Evolutionary conservation across 257 asterid species (phyloP), one percentile per base, ranked within the genome.

Genomic region (Solanum peruvianum): DNA sequence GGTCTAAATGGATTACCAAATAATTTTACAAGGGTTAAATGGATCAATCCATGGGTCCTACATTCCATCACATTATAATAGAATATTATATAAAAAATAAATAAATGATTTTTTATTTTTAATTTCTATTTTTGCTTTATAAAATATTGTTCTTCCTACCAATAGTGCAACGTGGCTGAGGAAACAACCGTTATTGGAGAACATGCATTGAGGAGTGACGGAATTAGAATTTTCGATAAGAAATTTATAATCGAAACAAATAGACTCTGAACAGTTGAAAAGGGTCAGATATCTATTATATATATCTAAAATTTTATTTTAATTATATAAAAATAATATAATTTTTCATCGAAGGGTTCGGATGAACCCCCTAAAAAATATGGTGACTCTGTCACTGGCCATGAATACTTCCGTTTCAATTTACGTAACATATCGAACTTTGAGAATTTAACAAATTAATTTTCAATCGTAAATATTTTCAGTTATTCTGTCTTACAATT

Each of bases 211-310:
- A 13, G 35, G 35, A 33, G 5, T 3, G 35, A 33, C 7, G 39
- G 7, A 35, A 5, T 35, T 5, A 35, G 39, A 35, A 35, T 35
- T 5, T 35, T 35, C 1, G 39, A 35, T 5, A 35, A 35, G 7
- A 1, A 0, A 35, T 35, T 35, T 35, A 35, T 35, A 35, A 35
- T 35, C 39, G 39, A 35, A 35, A 35, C 7, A 35, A 35, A 35
- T 35, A 35, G 39, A 35, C 1, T 35, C 1, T 0, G 0, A 35
- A 1, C 1, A 35, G 1, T 35, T 35, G 39, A 35, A 35, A 35
- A 5, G 35, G 35, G 35, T 33, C 3, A 33, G 35, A 33, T 3
- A 33, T 33, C 5, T 33, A 33, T 33, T 33, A 33, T 33, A 33
- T 33, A 33, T 33, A 33, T 33, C 1, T 33, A 33, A 33, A 33